A percentile compares a stretch with the other conserved stretches of the same genome.
These are phyloP conservation scores for Paecilomyces fulvus DNA, from an alignment of 2,329 filamentous ascomycete species.

Conservation along the genomic window DNA sequence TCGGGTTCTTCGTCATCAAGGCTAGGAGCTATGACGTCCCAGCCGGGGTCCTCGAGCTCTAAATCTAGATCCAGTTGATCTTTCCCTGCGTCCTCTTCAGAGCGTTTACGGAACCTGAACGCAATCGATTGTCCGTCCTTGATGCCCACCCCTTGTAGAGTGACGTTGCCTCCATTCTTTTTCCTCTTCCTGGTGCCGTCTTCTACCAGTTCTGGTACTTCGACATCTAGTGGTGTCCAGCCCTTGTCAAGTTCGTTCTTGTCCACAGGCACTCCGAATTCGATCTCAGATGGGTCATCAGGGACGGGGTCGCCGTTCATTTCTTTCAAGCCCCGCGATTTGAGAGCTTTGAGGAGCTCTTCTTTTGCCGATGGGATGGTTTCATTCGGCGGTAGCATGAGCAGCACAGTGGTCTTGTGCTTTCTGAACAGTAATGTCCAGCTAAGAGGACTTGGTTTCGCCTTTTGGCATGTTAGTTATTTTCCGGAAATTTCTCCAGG, in stretches of 20 bases:
- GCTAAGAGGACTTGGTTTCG: conserved; percentile 37
- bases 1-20: conserved; percentile 25
- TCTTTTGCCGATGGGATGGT: conserved; percentile 50
- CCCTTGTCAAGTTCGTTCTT: conserved; percentile 41
- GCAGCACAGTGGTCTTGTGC: conserved; percentile 60
- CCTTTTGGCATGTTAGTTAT: conserved; percentile 4
- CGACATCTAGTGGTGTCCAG: conserved; percentile 37
- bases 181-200: conserved; percentile 20
- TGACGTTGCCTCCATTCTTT: conserved; percentile 13
- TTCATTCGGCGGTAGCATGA: conserved; percentile 54
- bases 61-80: conserved; percentile 17
- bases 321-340: conserved; percentile 32
- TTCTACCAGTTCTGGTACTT: conserved; percentile 17
- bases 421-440: conserved; percentile 65
- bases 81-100: conserved; percentile 5
- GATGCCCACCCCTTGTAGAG: conserved; percentile 19
- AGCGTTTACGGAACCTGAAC: conserved; percentile 24
- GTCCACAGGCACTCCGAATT: conserved; percentile 42
- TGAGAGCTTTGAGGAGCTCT: conserved; percentile 51
- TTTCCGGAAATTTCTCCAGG: background rate
- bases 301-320: conserved; percentile 33
- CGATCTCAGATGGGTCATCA: conserved; percentile 32
- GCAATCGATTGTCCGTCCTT: conserved; percentile 23
- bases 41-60: conserved; percentile 23
- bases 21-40: conserved; percentile 28